Conservation (phyloP, 768 basidiomycete species). For the Russula virescens region DNA sequence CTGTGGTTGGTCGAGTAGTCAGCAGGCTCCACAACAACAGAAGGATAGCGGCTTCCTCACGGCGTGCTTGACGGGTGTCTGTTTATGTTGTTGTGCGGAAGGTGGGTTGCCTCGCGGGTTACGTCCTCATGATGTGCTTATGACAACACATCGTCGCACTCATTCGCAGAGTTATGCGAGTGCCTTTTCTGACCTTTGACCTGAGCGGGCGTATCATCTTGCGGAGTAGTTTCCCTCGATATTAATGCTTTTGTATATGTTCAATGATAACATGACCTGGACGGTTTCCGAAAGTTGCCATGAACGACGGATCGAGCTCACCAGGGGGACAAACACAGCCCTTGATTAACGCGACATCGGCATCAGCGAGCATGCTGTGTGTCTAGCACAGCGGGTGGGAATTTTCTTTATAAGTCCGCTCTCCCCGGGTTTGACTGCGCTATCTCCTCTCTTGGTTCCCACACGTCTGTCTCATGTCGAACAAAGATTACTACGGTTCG, state of each 20-base stretch:
- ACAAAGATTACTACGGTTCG: constrained; percentile 61
- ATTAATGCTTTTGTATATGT: constrained; percentile 10
- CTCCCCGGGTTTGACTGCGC: too few species aligned
- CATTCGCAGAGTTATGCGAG: constrained; percentile 51
- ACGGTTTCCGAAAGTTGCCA: too few species aligned
- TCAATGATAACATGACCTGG: background rate
- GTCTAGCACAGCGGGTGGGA: background rate
- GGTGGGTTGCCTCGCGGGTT: constrained; percentile 37
- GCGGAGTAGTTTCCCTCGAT: background rate
- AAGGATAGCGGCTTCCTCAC: constrained; percentile 42
- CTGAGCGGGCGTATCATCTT: constrained; percentile 13
- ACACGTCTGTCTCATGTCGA: constrained; percentile 40
- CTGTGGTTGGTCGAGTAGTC: constrained; percentile 32
- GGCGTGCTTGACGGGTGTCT: constrained; percentile 61
- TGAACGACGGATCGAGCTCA: too few species aligned
- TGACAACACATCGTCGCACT: background rate
- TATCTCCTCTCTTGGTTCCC: background rate
- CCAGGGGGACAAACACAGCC: too few species aligned
- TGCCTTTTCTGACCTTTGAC: constrained; percentile 56
- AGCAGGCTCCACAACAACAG: constrained; percentile 46
- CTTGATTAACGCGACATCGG: too few species aligned
- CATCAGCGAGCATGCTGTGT: too few species aligned
- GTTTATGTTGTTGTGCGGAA: constrained; percentile 68
- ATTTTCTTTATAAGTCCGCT: constrained; percentile 16
- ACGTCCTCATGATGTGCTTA: background rate